Conservation (phyloP, 2,329 filamentous ascomycete species). For the Aspergillus eucalypticola region DNA sequence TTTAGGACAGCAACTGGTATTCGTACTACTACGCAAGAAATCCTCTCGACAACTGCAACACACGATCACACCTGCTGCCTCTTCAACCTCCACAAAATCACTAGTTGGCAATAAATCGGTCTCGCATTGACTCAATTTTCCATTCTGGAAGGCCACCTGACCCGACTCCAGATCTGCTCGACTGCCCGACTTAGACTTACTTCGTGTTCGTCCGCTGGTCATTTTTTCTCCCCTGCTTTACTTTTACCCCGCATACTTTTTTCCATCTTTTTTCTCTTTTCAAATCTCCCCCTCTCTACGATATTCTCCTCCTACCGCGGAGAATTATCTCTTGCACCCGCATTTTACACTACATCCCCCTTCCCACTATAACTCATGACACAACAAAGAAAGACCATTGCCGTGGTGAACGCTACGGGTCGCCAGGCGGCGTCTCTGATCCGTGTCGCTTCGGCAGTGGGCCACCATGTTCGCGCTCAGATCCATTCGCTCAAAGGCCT, state of each 20-base stretch:
- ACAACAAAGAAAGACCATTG: conserved; percentile 72
- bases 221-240: conserved; percentile 12
- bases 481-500: conserved; percentile 83
- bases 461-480: conserved; percentile 90
- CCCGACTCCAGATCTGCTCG: conserved; percentile 17
- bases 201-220: conserved; percentile 10
- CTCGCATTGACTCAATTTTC: conserved; percentile 1
- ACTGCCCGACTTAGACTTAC: conserved; percentile 3
- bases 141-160: conserved; percentile 17
- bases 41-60: background rate
- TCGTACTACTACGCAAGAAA: background rate
- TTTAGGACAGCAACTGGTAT: background rate
- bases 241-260: conserved; percentile 21
- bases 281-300: background rate
- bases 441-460: conserved; percentile 87
- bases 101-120: background rate
- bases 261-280: conserved; percentile 8
- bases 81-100: background rate
- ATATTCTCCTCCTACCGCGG: background rate
- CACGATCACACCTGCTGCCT: background rate
- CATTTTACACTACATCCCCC: conserved; percentile 3
- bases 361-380: conserved; percentile 31
- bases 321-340: conserved; percentile 7
- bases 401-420: conserved; percentile 92
- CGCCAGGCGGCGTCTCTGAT: conserved; percentile 95